phyloP scores from a whole-genome alignment of 768 basidiomycete species.

The Phlegmacium glaucopus region DNA sequence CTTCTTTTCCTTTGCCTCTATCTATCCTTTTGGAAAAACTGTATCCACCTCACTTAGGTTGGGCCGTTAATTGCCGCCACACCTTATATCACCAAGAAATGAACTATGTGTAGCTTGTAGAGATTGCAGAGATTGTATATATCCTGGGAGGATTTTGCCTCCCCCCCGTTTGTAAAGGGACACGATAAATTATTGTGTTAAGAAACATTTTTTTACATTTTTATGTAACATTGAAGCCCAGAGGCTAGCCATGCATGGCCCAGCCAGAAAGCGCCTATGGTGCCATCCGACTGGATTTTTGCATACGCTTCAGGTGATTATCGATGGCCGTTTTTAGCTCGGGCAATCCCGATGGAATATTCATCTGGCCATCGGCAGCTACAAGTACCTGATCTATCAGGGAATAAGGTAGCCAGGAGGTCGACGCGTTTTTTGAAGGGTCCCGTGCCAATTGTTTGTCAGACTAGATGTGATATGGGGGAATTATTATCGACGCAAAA shows the following conservation, averaged over 20 bases:
- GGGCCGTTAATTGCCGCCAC: background rate
- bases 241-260: background rate
- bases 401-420: constrained; percentile 81
- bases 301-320: constrained; percentile 64
- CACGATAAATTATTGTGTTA: constrained; percentile 16
- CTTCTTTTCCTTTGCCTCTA: constrained; percentile 3
- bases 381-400: constrained; percentile 80
- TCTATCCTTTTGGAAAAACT: constrained; percentile 11
- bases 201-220: background rate
- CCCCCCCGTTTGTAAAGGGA: constrained; percentile 37
- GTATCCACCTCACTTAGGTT: constrained; percentile 6
- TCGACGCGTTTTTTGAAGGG: constrained; percentile 46
- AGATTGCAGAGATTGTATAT: constrained; percentile 32
- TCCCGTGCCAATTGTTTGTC: constrained; percentile 50
- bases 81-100: constrained; percentile 11
- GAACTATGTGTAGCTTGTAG: too few relatives aligned
- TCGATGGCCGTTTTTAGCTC: constrained; percentile 58
- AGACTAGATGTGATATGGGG: constrained; percentile 34
- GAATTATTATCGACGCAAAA: background rate
- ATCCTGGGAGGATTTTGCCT: constrained; percentile 31
- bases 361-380: constrained; percentile 53
- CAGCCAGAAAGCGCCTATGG: constrained; percentile 6
- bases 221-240: too few relatives aligned
- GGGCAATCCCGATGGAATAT: constrained; percentile 44
- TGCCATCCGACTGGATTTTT: constrained; percentile 50